Conservation (phyloP, 345 rosid species). For the Aurinia saxatilis region DNA sequence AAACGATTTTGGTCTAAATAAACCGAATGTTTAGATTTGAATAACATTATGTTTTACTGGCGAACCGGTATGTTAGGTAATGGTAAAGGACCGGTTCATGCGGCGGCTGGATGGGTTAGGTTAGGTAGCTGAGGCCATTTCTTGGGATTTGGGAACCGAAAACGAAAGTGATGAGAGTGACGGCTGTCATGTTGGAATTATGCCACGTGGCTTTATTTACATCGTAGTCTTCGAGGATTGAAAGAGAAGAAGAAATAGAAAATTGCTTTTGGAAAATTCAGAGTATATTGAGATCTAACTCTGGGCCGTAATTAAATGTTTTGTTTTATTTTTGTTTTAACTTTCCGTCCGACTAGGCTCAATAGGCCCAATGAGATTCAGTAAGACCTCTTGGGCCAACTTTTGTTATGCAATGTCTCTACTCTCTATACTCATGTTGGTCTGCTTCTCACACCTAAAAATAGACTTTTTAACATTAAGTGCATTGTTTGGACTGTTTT, state of each 20-base stretch:
- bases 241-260: not conserved
- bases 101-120: not conserved
- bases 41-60: not conserved
- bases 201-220: not conserved
- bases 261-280: not conserved
- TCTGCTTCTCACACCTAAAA: too few relatives aligned
- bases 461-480: too few relatives aligned
- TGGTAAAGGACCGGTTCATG: conserved; percentile 1
- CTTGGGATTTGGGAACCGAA: conserved; percentile 1
- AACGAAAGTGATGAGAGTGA: conserved; percentile 6
- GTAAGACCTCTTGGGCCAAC: not conserved
- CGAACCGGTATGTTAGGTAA: not conserved
- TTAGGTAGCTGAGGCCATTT: not conserved
- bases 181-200: not conserved
- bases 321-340: not conserved
- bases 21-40: not conserved
- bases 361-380: not conserved
- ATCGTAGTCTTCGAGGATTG: not conserved
- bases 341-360: not conserved
- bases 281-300: not conserved
- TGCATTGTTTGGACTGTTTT: too few relatives aligned
- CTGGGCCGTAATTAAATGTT: not conserved
- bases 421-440: too few relatives aligned
- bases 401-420: too few relatives aligned
- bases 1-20: not conserved